phyloP scores from a whole-genome alignment of 176 grass and related monocot genomes.

The Saccharum officinarum region DNA sequence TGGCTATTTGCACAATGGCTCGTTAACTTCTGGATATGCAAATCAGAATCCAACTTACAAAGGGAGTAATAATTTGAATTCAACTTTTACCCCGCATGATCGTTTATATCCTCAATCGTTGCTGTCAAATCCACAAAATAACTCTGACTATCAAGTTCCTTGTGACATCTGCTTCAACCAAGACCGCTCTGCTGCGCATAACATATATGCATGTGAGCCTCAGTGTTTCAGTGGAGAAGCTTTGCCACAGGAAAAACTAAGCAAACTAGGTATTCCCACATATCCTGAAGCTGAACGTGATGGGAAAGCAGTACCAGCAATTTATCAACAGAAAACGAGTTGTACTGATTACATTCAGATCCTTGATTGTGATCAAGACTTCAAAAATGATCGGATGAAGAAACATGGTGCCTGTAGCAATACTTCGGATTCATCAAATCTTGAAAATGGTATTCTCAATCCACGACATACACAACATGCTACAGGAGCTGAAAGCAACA shows the following conservation, averaged over 20 bases:
- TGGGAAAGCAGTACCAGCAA: neutral
- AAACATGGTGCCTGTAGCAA: constrained; percentile 6
- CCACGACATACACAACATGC: neutral
- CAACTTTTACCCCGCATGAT: neutral
- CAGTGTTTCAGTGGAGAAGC: constrained; percentile 13
- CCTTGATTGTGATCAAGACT: neutral
- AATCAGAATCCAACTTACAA: constrained; percentile 29
- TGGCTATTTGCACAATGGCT: neutral
- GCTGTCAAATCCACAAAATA: constrained; percentile 7
- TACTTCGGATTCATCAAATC: constrained; percentile 22
- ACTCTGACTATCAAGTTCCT: constrained; percentile 24
- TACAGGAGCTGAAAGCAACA: constrained; percentile 29
- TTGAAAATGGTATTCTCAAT: constrained; percentile 19
- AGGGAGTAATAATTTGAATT: neutral
- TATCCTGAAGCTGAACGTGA: constrained; percentile 3
- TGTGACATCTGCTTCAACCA: constrained; percentile 34
- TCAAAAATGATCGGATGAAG: constrained; percentile 1
- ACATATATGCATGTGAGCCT: constrained; percentile 25
- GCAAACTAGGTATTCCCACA: constrained; percentile 20
- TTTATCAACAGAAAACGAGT: constrained; percentile 19
- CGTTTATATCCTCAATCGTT: neutral
- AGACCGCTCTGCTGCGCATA: neutral
- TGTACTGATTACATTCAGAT: constrained; percentile 26
- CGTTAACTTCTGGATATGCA: constrained; percentile 17
- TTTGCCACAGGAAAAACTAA: neutral